Evolutionary conservation across 352 stramenopile species (phyloP).

Genomic region (Phytopythium vexans): DNA sequence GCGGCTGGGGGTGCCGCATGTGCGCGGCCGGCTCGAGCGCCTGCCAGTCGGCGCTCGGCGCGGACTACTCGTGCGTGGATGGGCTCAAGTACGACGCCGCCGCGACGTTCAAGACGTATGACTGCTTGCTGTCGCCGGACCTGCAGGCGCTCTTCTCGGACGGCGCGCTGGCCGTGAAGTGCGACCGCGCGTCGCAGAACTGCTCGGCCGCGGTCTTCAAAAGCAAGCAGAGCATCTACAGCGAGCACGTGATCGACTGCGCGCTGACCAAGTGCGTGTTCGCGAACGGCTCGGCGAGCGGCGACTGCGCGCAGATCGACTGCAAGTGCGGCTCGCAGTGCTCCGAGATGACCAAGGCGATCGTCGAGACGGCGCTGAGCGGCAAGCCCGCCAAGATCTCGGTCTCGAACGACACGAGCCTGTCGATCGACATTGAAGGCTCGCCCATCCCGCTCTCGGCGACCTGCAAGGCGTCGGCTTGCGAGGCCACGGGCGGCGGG

Average conservation of each 20-base stretch:
- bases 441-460: slow-evolving; percentile 65
- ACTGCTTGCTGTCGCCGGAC: slow-evolving; percentile 44
- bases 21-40: slow-evolving; percentile 20
- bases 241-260: slow-evolving; percentile 74
- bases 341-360: slow-evolving; percentile 52
- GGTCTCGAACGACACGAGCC: slow-evolving; percentile 35
- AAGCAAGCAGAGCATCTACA: slow-evolving; percentile 30
- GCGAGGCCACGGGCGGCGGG: slow-evolving; percentile 31
- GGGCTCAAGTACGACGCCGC: slow-evolving; percentile 48
- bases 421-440: slow-evolving; percentile 67
- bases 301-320: slow-evolving; percentile 41
- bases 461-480: slow-evolving; percentile 61
- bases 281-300: slow-evolving; percentile 29
- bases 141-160: slow-evolving; percentile 65
- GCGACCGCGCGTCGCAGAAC: slow-evolving; percentile 38
- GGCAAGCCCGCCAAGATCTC: slow-evolving; percentile 61
- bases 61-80: slow-evolving; percentile 38
- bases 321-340: slow-evolving; percentile 68
- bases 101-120: slow-evolving; percentile 64
- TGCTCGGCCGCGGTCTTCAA: slow-evolving; percentile 75
- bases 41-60: slow-evolving; percentile 33
- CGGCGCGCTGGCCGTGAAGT: slow-evolving; percentile 58
- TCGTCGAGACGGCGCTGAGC: slow-evolving; percentile 64
- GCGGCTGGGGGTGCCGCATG: slow-evolving; percentile 65
- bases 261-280: slow-evolving; percentile 53